Evolutionary conservation across 192 early-diverging fungal genomes (phyloP).

Genomic region (Spinellus fusiger): DNA sequence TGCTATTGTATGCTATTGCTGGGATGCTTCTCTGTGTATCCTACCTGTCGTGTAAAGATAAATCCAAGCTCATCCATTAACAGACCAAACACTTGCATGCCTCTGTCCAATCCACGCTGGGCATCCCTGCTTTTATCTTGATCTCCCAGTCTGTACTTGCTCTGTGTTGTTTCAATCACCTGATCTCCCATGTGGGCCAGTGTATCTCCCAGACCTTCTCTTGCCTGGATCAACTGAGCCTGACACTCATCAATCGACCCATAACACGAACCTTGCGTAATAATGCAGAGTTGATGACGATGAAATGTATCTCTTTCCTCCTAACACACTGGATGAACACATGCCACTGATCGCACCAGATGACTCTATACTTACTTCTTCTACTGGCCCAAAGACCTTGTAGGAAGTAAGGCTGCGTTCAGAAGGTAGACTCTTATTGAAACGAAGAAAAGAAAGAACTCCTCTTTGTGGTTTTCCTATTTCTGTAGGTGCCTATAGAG

Average conservation of each 20-base stretch:
- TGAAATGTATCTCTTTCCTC: slow-evolving; percentile 23
- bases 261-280: slow-evolving; percentile 22
- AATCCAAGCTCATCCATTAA: slow-evolving; percentile 43
- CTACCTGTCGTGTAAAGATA: slow-evolving; percentile 34
- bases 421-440: slow-evolving; percentile 40
- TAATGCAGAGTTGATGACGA: slow-evolving; percentile 24
- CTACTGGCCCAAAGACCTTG: slow-evolving; percentile 39
- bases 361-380: slow-evolving; percentile 30
- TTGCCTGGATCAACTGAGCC: neutral
- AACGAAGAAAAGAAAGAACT: slow-evolving; percentile 39
- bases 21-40: neutral
- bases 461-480: slow-evolving; percentile 33
- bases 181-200: slow-evolving; percentile 43
- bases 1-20: neutral
- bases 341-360: neutral
- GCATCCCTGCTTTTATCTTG: slow-evolving; percentile 35
- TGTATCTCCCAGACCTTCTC: slow-evolving; percentile 31
- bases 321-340: neutral
- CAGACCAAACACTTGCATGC: slow-evolving; percentile 47
- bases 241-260: slow-evolving; percentile 12
- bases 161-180: slow-evolving; percentile 43
- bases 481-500: slow-evolving; percentile 37
- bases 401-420: slow-evolving; percentile 41
- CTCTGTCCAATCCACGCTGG: slow-evolving; percentile 37
- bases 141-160: slow-evolving; percentile 42